Evolutionary conservation across 1,284 basidiomycete species (phyloP), one percentile per base, ranked within the genome.

Genomic region (Athelia sp.): DNA sequence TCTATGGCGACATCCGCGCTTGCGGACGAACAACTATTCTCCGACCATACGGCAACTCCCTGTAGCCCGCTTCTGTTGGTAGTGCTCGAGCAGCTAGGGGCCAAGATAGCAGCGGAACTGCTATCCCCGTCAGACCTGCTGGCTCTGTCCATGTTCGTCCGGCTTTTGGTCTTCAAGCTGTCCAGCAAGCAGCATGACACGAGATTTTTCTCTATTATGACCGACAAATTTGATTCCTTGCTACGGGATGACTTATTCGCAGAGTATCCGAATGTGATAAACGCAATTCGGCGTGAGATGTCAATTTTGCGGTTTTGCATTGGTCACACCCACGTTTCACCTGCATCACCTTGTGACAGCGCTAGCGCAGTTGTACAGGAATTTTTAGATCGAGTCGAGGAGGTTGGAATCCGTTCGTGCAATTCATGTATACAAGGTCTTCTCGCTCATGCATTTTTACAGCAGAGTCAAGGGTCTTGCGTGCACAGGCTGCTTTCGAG

Each of bases 1-100:
- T 52, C 61, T 0, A 55, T 77, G 29, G 52, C 47, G 26, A 43
- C 49, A 1, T 43, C 21, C 13, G 47, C n/a, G 46, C 56, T 47
- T 68, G 56, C 43, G 50, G 45, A 51, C 54, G 2, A 31, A 11
- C 29, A 3, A 11, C 43, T 11, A 26, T 54, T 24, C 42, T 43
- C 8, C 45, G 52, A 13, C 14, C 29, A n/a, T 45, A 11, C 22
- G 26, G 24, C 44, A 36, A 58, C 58, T 3, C 58, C 62, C 54
- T 79, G 82, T 1, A 91, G 87, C 55, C 89, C 90, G 0, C 71
- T 96, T 4, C 62, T 96, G 3, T 81, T 87, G 70, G 82, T 89
- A 0, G 67, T 92, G 8, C 56, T 90, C 1, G 92, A 95, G 60
- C 90, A 94, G 59, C 65, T 90, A 15, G 62, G 70, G 3, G 82